Base-by-base conservation (phyloP, 805 yeast species). In the Monosporozyma aquatica region DNA sequence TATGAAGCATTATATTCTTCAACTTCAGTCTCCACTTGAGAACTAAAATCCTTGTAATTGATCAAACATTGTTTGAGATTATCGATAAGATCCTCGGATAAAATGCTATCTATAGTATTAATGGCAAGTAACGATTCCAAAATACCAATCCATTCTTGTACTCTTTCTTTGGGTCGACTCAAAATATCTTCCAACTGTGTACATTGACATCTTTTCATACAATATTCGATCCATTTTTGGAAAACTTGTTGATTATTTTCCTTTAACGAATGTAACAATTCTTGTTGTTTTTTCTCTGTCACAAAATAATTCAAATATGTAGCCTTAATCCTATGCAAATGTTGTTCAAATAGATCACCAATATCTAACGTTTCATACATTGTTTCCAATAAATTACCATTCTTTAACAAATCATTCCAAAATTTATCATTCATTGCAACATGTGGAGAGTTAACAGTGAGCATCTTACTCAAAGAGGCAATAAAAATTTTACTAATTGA, bases 401-500 rank as follows among this genome's bases (percentile, higher is more conserved):
- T 37, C 6, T 22, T 34, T 14, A 38, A 38, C 6, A 48, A 38
- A 33, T 44, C 35, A 8, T 44, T 37, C 51, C 56, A 51, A 20
- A 41, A 26, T 8, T 32, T 18, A 17, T 32, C 8, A 32, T 32
- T 14, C 5, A 32, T 15, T 2, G 10, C 23, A 7, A 11, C 15
- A 37, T 37, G 32, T 13, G n/a, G 10, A 26, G 3, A 20, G 5
- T 10, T 26, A 5, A 8, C 14, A 18, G 6, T 24, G 13, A 37
- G 9, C 26, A 37, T 37, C 8, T 39, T 38, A 14, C 38, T 43
- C 11, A 51, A 22, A 3, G 53, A 46, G 4, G 49, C 51, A 7
- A 59, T 28, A 15, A 70, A 59, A 4, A 64, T 42, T 13, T 56
- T 54, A 45, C 70, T 64, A 5, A 69, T 49, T 8, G 66, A 64